Conservation (phyloP, 2,329 filamentous ascomycete species). For the Xylariales sp. region DNA sequence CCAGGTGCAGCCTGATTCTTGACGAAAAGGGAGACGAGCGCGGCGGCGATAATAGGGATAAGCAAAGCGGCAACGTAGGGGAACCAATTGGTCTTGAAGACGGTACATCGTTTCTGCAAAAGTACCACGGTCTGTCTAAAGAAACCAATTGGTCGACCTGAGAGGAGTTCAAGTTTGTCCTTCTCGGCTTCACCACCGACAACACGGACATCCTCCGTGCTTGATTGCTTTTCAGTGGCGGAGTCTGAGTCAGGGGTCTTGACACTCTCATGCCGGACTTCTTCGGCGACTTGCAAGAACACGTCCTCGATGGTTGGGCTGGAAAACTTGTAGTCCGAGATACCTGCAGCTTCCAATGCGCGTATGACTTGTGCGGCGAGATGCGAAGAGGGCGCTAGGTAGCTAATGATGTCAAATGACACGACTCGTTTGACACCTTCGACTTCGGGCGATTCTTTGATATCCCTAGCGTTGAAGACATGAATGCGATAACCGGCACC, state of each 20-base stretch:
- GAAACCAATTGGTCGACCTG: slow-evolving; percentile 77
- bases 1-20: slow-evolving; percentile 51
- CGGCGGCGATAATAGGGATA: slow-evolving; percentile 83
- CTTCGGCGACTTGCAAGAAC: slow-evolving; percentile 86
- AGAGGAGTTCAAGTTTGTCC: slow-evolving; percentile 67
- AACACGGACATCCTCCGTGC: slow-evolving; percentile 41
- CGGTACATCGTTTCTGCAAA: slow-evolving; percentile 80
- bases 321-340: slow-evolving; percentile 84
- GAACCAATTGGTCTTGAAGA: slow-evolving; percentile 81
- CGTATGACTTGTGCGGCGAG: slow-evolving; percentile 78
- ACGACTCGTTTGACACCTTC: slow-evolving; percentile 67
- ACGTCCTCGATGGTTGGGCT: slow-evolving; percentile 94
- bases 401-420: slow-evolving; percentile 78
- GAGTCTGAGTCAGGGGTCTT: slow-evolving; percentile 27
- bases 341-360: slow-evolving; percentile 71
- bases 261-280: slow-evolving; percentile 68
- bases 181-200: slow-evolving; percentile 46
- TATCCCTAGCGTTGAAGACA: slow-evolving; percentile 69
- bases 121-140: slow-evolving; percentile 77
- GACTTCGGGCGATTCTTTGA: slow-evolving; percentile 62
- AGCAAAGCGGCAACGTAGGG: slow-evolving; percentile 80
- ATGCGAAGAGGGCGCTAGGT: slow-evolving; percentile 75
- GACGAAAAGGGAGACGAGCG: slow-evolving; percentile 81
- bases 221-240: slow-evolving; percentile 43
- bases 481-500: slow-evolving; percentile 89